Evolutionary conservation across 176 grass and related monocot genomes (phyloP).

Genomic region (Eremochloa ophiuroides): DNA sequence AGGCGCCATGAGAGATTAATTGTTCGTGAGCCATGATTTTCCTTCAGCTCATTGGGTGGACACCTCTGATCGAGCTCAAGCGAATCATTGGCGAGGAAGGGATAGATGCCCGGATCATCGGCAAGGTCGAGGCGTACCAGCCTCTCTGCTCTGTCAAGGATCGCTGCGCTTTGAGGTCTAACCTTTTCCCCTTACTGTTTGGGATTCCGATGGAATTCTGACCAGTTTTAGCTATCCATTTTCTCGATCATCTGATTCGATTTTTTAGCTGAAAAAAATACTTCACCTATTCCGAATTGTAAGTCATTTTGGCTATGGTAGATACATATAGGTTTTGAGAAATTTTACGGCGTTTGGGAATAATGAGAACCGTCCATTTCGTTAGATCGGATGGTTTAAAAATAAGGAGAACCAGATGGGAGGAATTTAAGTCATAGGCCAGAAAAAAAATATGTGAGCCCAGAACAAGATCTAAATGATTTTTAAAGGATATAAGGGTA

Average conservation of each 20-base stretch:
- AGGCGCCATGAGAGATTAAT: background rate
- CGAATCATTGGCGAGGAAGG: constrained; percentile 47
- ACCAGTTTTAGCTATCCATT: background rate
- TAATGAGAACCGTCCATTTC: no score
- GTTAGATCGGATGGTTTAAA: no score
- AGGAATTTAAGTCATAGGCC: no score
- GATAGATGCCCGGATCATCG: constrained; percentile 51
- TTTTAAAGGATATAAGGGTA: no score
- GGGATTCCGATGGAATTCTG: background rate
- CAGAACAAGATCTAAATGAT: no score
- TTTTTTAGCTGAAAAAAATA: background rate
- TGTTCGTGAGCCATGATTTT: background rate
- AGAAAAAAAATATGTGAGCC: no score
- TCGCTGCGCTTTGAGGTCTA: constrained; percentile 60
- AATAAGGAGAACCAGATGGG: no score
- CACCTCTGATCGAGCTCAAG: constrained; percentile 68
- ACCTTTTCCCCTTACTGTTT: background rate
- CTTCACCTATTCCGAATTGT: no score
- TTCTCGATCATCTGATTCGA: background rate
- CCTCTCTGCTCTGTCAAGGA: constrained; percentile 81
- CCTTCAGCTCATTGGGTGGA: constrained; percentile 82
- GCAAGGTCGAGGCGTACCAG: constrained; percentile 68
- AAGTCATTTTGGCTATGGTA: no score
- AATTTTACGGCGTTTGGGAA: no score
- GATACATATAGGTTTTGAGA: no score